Evolutionary conservation across 2,329 filamentous ascomycete genomes (phyloP).

Genomic region (Pseudocercospora vitis): DNA sequence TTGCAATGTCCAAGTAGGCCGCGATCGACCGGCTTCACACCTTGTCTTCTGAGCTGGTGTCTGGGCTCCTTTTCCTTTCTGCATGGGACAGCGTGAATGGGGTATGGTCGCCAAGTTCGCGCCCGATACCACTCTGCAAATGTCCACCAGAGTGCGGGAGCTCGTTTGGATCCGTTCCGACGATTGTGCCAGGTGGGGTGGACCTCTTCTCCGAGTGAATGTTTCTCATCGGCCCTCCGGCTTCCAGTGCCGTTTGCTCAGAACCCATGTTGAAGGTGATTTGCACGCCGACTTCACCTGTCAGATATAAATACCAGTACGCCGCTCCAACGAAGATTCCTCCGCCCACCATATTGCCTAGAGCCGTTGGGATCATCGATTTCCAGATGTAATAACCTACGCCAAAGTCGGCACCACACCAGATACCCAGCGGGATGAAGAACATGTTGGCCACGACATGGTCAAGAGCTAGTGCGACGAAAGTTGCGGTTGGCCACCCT

Average conservation of each 20-base stretch:
- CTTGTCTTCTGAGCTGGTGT: background rate
- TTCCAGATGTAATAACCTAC: conserved; percentile 59
- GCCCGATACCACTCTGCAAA: conserved; percentile 25
- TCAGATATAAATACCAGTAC: conserved; percentile 46
- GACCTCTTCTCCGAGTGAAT: background rate
- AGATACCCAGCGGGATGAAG: conserved; percentile 51
- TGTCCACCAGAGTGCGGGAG: conserved; percentile 18
- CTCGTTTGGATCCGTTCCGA: conserved; percentile 15
- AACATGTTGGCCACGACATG: conserved; percentile 60
- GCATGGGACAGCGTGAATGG: conserved; percentile 27
- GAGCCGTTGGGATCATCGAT: conserved; percentile 52
- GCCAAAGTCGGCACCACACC: conserved; percentile 48
- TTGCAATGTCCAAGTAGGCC: no score
- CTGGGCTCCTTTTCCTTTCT: conserved; percentile 21
- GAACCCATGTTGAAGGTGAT: conserved; percentile 28
- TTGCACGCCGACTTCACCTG: conserved; percentile 26
- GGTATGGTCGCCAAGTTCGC: conserved; percentile 26
- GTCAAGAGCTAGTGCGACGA: conserved; percentile 50
- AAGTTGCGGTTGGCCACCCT: conserved; percentile 55
- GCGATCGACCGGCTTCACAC: background rate
- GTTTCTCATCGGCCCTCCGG: conserved; percentile 27
- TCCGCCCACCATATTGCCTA: conserved; percentile 58
- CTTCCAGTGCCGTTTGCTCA: conserved; percentile 28
- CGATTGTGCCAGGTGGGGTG: conserved; percentile 1
- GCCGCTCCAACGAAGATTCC: conserved; percentile 62